Percentiles rank a stretch among this genome's conserved stretches.
Evolutionary conservation across 352 stramenopile genomes (phyloP).

Genomic region (Globisporangium heterothallicum): DNA sequence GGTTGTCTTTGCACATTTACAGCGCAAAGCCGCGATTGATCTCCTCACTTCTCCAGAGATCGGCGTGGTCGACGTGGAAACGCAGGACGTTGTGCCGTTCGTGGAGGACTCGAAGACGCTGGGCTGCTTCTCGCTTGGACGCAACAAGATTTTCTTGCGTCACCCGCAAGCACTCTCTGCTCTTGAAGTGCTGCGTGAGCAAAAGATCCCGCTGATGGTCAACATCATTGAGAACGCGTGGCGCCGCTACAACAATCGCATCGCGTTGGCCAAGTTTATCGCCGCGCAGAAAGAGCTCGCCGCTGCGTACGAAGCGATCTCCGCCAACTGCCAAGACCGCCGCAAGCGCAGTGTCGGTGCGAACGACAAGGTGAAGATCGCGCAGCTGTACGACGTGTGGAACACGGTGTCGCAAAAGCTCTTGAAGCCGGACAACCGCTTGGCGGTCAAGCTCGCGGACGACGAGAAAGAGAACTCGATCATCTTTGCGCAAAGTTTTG

Average conservation of each 20-base stretch:
- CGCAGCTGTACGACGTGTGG: slow-evolving; percentile 59
- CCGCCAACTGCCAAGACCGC: slow-evolving; percentile 62
- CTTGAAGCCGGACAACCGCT: slow-evolving; percentile 40
- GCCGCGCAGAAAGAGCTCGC: slow-evolving; percentile 51
- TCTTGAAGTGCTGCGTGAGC: slow-evolving; percentile 74
- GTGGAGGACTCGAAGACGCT: slow-evolving; percentile 69
- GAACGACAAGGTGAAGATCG: slow-evolving; percentile 48
- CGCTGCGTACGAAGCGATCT: slow-evolving; percentile 41
- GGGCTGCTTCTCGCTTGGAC: slow-evolving; percentile 76
- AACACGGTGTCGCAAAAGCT: slow-evolving; percentile 46
- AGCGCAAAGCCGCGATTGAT: slow-evolving; percentile 68
- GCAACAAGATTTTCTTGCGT: slow-evolving; percentile 89
- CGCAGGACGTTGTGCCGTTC: slow-evolving; percentile 52
- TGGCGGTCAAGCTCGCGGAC: slow-evolving; percentile 36
- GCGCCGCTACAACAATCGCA: slow-evolving; percentile 77
- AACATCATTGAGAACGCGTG: slow-evolving; percentile 84
- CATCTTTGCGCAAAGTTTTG: slow-evolving; percentile 73
- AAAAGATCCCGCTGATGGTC: slow-evolving; percentile 71
- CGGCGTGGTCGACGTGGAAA: slow-evolving; percentile 51
- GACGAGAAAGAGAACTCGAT: slow-evolving; percentile 65
- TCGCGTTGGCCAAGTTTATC: slow-evolving; percentile 52
- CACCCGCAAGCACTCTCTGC: slow-evolving; percentile 85
- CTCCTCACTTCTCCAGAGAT: slow-evolving; percentile 60
- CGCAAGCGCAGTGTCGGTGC: slow-evolving; percentile 52
- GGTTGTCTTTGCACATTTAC: neutral